Base-by-base conservation (phyloP, 2,329 filamentous ascomycete species). In the Capronia americana region DNA sequence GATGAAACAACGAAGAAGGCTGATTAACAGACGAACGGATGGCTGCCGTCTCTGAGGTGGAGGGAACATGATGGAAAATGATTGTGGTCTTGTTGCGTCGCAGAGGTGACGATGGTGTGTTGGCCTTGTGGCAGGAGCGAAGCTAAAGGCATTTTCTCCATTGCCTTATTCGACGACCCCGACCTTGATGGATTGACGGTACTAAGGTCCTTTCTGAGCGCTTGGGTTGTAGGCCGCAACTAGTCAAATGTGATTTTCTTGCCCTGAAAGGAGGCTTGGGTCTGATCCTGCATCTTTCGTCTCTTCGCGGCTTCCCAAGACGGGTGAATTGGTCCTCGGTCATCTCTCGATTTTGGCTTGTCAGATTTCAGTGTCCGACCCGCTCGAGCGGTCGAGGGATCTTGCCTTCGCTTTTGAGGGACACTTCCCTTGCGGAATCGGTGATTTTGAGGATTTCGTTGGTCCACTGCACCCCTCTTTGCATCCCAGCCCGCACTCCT, bases 221-320 rank as follows among this genome's bases (percentile, higher is more conserved):
- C 48, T 41, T 28, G 12, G 7, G 11, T n/a, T 2, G 23, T 23
- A n/a, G 23, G 46, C 14, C 7, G 26, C n/a, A 30, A 54, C 63
- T 59, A 73, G 48, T 73, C 71, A 77, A 90, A 90, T 7, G 82
- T 82, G 57, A 88, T 82, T 79, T 88, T 89, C 80, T 85, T 89
- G 28, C 87, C 87, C 63, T 81, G 74, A 69, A 88, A 87, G 26
- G 75, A 78, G 28, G 80, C 77, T 38, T 75, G 76, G 73, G 81
- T 81, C 67, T 81, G 78, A 32, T 54, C 54, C 74, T 82, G 81
- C 76, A 84, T 82, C 78, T 89, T 89, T 14, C 84, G 83, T 73
- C 81, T 81, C 78, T 85, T 86, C 32, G 85, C 86, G 6, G 87
- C 87, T 75, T 86, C 83, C 87, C 87, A 90, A 62, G 85, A 88